These are phyloP conservation scores for Dipteronia dyeriana DNA, from an alignment of 345 rosid genomes.

Conservation along the genomic window DNA sequence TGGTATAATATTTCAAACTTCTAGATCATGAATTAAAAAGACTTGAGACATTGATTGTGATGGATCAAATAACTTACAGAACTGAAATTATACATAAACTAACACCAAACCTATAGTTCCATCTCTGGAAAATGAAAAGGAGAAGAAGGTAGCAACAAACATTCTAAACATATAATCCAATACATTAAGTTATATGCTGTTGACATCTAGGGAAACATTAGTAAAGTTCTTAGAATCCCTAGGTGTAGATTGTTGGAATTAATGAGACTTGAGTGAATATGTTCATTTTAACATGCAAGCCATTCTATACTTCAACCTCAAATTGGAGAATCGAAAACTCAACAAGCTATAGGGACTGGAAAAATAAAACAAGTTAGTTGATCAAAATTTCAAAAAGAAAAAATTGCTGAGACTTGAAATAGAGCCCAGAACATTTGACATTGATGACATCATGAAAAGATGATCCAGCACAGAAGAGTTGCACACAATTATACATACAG, in stretches of 20 bases:
- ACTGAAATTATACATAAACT: neutral
- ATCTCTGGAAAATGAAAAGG: neutral
- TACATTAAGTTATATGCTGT: neutral
- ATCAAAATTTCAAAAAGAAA: conserved; percentile 1
- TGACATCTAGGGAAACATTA: neutral
- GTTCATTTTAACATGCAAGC: neutral
- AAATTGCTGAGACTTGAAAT: neutral
- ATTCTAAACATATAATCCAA: neutral
- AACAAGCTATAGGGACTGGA: neutral
- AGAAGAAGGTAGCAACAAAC: neutral
- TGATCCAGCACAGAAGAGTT: neutral
- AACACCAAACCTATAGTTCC: neutral
- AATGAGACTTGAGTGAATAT: neutral
- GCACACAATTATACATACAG: neutral
- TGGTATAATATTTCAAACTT: neutral
- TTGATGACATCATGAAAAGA: neutral
- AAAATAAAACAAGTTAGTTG: neutral
- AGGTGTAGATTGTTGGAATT: neutral
- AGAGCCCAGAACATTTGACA: neutral
- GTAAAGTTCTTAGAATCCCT: neutral
- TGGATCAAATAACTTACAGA: neutral
- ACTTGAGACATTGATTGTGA: neutral
- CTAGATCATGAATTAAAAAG: neutral
- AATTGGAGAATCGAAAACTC: neutral
- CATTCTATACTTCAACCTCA: neutral